phyloP scores from a whole-genome alignment of 257 asterid species.

The Scutellaria galericulata region DNA sequence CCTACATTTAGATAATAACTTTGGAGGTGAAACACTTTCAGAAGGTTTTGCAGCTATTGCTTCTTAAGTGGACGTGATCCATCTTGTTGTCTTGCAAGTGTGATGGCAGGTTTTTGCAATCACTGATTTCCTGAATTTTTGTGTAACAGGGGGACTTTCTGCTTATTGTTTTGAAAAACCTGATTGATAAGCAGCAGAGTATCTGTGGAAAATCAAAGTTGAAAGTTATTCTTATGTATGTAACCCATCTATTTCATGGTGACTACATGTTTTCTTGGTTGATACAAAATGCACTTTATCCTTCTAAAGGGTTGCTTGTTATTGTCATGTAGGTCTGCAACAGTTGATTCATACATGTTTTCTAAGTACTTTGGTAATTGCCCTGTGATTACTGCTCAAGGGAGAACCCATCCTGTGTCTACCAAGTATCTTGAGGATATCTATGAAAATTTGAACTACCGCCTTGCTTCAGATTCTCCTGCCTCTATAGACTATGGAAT shows the following conservation, averaged over 20 bases:
- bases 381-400: constrained; percentile 94
- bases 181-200: constrained; percentile 87
- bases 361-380: constrained; percentile 88
- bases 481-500: constrained; percentile 68
- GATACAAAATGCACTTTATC: constrained; percentile 25
- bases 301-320: constrained; percentile 34
- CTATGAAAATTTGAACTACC: constrained; percentile 76
- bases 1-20: background rate
- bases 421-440: constrained; percentile 88
- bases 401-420: constrained; percentile 94
- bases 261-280: constrained; percentile 31
- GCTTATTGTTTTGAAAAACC: constrained; percentile 83
- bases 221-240: constrained; percentile 95
- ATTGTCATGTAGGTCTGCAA: constrained; percentile 82
- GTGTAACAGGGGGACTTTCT: constrained; percentile 94
- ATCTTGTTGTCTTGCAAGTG: constrained; percentile 23
- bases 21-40: constrained; percentile 20
- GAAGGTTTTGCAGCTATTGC: constrained; percentile 15
- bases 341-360: constrained; percentile 90
- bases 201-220: constrained; percentile 56
- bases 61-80: constrained; percentile 22
- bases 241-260: constrained; percentile 32
- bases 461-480: constrained; percentile 88
- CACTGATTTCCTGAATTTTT: constrained; percentile 42
- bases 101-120: constrained; percentile 33